A percentile compares a stretch with the other conserved stretches of the same genome.
Conservation (phyloP, 805 yeast genomes). For the Cyberlindnera galapagoensis region DNA sequence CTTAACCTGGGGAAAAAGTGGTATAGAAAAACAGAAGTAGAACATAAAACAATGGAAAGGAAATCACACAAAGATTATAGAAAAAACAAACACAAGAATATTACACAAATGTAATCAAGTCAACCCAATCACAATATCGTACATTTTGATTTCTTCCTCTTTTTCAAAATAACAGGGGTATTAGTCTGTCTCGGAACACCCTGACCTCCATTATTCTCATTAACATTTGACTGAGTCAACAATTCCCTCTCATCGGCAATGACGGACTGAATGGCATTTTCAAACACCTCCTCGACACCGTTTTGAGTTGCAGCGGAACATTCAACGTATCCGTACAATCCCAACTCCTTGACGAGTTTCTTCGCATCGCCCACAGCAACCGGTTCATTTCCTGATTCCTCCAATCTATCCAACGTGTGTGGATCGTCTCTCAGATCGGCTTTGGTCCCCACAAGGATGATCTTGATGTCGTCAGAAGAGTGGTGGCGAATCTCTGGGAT, state of each 20-base stretch:
- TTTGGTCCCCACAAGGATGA: conserved; percentile 83
- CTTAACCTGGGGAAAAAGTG: background rate
- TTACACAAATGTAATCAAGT: background rate
- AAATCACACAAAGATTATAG: conserved; percentile 1
- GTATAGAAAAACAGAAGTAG: background rate
- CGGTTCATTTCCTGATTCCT: conserved; percentile 56
- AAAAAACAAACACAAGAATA: conserved; percentile 2
- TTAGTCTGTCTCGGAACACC: too few relatives aligned
- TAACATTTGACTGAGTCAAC: conserved; percentile 1
- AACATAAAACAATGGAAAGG: conserved; percentile 1
- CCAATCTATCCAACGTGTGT: conserved; percentile 57
- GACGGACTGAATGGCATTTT: conserved; percentile 70
- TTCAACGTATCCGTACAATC: conserved; percentile 71
- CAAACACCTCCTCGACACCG: conserved; percentile 82
- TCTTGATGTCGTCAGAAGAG: conserved; percentile 62
- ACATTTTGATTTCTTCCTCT: conserved; percentile 44
- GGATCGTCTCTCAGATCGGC: conserved; percentile 79
- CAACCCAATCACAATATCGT: conserved; percentile 29
- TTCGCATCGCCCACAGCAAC: conserved; percentile 56
- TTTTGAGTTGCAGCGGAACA: conserved; percentile 87
- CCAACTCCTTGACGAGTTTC: conserved; percentile 61
- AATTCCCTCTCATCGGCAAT: conserved; percentile 27
- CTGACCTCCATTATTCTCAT: background rate
- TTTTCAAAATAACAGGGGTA: background rate
- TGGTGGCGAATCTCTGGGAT: conserved; percentile 84